Evolutionary conservation across 768 basidiomycete species (phyloP).

Genomic region (Xerocomus spinulosus): DNA sequence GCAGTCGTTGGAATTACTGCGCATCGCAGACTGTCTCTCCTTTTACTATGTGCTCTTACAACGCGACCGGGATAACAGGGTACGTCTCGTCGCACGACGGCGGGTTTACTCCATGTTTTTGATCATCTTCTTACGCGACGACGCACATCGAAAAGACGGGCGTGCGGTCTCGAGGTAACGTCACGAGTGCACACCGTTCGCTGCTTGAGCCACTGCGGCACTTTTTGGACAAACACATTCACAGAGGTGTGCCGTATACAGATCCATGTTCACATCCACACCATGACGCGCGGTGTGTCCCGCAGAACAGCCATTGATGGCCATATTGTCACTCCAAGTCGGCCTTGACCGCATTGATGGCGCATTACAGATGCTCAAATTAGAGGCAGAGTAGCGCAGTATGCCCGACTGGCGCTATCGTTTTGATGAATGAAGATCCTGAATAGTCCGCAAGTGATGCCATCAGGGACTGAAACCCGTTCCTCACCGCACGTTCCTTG

Average conservation of each 20-base stretch:
- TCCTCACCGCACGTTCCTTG: neutral
- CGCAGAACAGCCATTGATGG: conserved; percentile 27
- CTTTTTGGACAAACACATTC: conserved; percentile 34
- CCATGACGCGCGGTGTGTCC: conserved; percentile 1
- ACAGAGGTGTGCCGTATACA: conserved; percentile 23
- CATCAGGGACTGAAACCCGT: neutral
- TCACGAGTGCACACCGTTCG: conserved; percentile 41
- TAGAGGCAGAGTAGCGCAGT: neutral
- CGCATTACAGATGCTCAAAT: conserved; percentile 28
- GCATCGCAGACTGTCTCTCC: conserved; percentile 62
- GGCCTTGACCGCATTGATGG: conserved; percentile 47
- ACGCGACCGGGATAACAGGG: conserved; percentile 56
- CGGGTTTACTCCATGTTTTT: too few species aligned
- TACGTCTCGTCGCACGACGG: conserved; percentile 21
- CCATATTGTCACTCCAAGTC: conserved; percentile 40
- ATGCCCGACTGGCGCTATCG: neutral
- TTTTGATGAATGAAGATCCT: conserved; percentile 11
- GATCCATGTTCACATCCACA: neutral
- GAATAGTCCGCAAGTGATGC: neutral
- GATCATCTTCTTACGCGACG: neutral
- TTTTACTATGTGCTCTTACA: conserved; percentile 63
- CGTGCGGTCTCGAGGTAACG: conserved; percentile 41
- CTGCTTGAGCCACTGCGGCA: conserved; percentile 43
- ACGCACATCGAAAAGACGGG: conserved; percentile 39
- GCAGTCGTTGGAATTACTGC: conserved; percentile 52